Evolutionary conservation across 176 grass and related monocot species (phyloP).

Genomic region (Zea mays): Zm-B73-REFERENCE-NAM-5.0 NC_050099.1:191130001-191130500

Average conservation of each 20-base stretch:
- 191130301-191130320: background rate
- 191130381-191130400: conserved; percentile 27
- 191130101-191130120: too few species aligned
- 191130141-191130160: too few species aligned
- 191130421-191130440: conserved; percentile 19
- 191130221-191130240: background rate
- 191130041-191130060: too few species aligned
- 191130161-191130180: too few species aligned
- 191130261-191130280: background rate
- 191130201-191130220: background rate
- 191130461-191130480: too few species aligned
- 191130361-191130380: conserved; percentile 20
- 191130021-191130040: too few species aligned
- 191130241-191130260: conserved; percentile 18
- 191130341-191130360: conserved; percentile 32
- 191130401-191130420: conserved; percentile 11
- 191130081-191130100: too few species aligned
- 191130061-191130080: too few species aligned
- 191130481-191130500: too few species aligned
- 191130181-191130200: background rate
- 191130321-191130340: conserved; percentile 29
- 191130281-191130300: conserved; percentile 1
- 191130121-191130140: too few species aligned
- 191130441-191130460: background rate
- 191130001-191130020: too few species aligned